These are phyloP conservation scores for Daldinia sp. DNA, from an alignment of 2,329 filamentous ascomycete genomes.

Conservation along the genomic window DNA sequence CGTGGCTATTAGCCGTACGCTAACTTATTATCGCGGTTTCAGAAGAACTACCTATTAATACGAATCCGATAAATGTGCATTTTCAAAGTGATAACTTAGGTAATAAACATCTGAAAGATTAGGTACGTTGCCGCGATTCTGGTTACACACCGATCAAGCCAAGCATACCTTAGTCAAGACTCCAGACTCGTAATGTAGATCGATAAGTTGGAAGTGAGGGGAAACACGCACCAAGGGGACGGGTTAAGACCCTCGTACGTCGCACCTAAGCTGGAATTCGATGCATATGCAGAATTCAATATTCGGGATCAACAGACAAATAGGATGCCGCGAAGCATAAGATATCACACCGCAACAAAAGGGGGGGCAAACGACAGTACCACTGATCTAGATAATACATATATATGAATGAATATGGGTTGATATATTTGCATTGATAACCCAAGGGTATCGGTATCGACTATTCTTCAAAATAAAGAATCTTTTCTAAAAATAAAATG, in stretches of 20 bases:
- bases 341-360: slow-evolving; percentile 40
- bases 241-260: slow-evolving; percentile 13
- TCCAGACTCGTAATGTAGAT: slow-evolving; percentile 1
- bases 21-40: neutral
- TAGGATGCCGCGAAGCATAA: slow-evolving; percentile 18
- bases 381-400: neutral
- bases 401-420: slow-evolving; percentile 25
- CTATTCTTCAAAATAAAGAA: slow-evolving; percentile 20
- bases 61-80: neutral
- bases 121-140: neutral
- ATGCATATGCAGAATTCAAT: slow-evolving; percentile 38
- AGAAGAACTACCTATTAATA: neutral
- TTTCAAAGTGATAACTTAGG: neutral
- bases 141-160: slow-evolving; percentile 14
- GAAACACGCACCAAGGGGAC: slow-evolving; percentile 14
- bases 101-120: neutral
- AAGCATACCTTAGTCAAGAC: slow-evolving; percentile 1
- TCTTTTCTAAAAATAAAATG: slow-evolving; percentile 32
- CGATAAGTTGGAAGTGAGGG: slow-evolving; percentile 11
- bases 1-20: neutral
- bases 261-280: slow-evolving; percentile 17
- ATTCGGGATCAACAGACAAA: slow-evolving; percentile 34
- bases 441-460: slow-evolving; percentile 43
- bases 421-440: slow-evolving; percentile 37
- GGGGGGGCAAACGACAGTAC: neutral